Evolutionary conservation across 208 protist genomes (phyloP).

Genomic region (Trypanosoma scelopori): DNA sequence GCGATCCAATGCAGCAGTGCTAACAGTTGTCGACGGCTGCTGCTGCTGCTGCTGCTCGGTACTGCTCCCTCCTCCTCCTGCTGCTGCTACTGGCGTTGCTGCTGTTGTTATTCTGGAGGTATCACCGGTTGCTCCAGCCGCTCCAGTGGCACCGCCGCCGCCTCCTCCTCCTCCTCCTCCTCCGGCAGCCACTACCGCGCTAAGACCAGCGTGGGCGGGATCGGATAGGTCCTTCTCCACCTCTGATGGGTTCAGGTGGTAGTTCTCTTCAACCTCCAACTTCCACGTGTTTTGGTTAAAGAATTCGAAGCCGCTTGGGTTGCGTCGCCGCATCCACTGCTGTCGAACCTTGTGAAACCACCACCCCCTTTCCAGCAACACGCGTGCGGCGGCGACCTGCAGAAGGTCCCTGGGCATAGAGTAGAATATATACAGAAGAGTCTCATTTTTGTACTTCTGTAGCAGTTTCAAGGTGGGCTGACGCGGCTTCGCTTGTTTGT

Average conservation of each 20-base stretch:
- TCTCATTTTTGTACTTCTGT: slow-evolving; percentile 93
- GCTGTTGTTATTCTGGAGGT: slow-evolving; percentile 38
- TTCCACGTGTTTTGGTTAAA: slow-evolving; percentile 76
- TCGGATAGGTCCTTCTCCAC: slow-evolving; percentile 47
- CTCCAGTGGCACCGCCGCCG: not conserved
- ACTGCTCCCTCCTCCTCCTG: not conserved
- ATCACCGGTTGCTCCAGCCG: slow-evolving; percentile 24
- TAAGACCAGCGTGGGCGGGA: slow-evolving; percentile 45
- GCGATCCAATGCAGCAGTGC: too few relatives aligned
- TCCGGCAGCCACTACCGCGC: slow-evolving; percentile 8
- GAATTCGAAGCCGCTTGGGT: slow-evolving; percentile 37
- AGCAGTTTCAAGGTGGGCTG: slow-evolving; percentile 82
- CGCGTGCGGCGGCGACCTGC: slow-evolving; percentile 92
- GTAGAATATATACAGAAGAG: slow-evolving; percentile 99
- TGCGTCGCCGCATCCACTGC: slow-evolving; percentile 57
- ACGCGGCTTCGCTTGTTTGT: slow-evolving; percentile 72
- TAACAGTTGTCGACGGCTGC: slow-evolving; percentile 5
- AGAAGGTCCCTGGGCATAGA: slow-evolving; percentile 97
- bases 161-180: too few relatives aligned
- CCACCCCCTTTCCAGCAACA: slow-evolving; percentile 93
- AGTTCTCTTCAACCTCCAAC: slow-evolving; percentile 43
- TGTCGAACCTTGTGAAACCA: slow-evolving; percentile 76
- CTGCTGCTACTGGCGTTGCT: slow-evolving; percentile 31
- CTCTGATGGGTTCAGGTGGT: slow-evolving; percentile 42
- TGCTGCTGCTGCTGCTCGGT: slow-evolving; percentile 25